Percentiles rank a stretch among this genome's conserved stretches.
Evolutionary conservation across 805 yeast genomes (phyloP).

Genomic region (Zygosaccharomyces bailii): DNA sequence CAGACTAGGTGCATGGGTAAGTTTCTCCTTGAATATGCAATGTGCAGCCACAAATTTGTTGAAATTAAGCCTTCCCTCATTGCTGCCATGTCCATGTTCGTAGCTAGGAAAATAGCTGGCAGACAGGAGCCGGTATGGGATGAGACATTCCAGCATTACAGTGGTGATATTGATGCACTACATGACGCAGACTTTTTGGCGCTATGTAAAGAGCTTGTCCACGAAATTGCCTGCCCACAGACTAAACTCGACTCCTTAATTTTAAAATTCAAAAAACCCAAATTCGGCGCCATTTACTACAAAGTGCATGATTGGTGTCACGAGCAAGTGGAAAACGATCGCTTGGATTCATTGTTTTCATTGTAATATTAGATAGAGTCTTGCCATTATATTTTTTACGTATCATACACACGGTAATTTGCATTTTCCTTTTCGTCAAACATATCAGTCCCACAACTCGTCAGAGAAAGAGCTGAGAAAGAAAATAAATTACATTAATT

Average conservation of each 20-base stretch:
- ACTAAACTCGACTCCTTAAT: constrained; percentile 30
- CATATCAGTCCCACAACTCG: too few relatives aligned
- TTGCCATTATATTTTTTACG: background rate
- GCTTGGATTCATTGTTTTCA: constrained; percentile 14
- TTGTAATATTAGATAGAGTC: constrained; percentile 12
- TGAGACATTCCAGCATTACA: constrained; percentile 24
- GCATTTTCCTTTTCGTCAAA: constrained; percentile 1
- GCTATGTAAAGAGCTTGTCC: constrained; percentile 25
- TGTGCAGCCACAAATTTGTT: constrained; percentile 72
- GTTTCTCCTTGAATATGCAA: constrained; percentile 72
- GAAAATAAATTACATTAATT: background rate
- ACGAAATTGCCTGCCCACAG: constrained; percentile 29
- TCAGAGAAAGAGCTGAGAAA: background rate
- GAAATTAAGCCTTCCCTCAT: constrained; percentile 71
- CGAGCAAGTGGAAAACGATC: constrained; percentile 12
- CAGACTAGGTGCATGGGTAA: constrained; percentile 82
- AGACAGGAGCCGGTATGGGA: constrained; percentile 27
- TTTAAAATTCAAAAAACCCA: constrained; percentile 25
- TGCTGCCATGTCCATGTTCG: constrained; percentile 85
- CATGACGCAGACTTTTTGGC: constrained; percentile 24
- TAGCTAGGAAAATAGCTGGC: constrained; percentile 58
- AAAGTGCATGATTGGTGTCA: constrained; percentile 22
- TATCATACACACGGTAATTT: constrained; percentile 3
- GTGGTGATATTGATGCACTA: constrained; percentile 29
- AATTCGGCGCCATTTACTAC: constrained; percentile 20